These are phyloP conservation scores for Plasmodium coatneyi DNA, from an alignment of 169 alveolate species.

Conservation along the genomic window DNA sequence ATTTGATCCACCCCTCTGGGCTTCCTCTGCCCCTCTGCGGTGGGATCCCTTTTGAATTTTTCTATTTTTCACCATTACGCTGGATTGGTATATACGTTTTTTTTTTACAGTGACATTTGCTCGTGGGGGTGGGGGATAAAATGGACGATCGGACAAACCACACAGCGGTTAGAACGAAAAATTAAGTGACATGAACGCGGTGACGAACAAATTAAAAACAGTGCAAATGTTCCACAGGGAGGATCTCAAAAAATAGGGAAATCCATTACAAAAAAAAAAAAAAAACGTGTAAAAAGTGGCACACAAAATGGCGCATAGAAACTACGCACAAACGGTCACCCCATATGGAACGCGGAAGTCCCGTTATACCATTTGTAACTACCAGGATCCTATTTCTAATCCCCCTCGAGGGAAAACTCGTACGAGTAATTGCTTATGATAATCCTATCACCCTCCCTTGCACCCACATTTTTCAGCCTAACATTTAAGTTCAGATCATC, in stretches of 20 bases:
- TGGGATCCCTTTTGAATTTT: background rate
- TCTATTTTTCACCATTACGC: background rate
- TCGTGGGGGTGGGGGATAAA: background rate
- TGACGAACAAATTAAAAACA: background rate
- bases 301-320: background rate
- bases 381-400: background rate
- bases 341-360: background rate
- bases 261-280: background rate
- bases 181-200: background rate
- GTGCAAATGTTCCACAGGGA: background rate
- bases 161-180: background rate
- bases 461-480: slow-evolving; percentile 68
- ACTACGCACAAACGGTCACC: background rate
- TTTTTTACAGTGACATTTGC: background rate
- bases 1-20: background rate
- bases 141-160: background rate
- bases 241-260: background rate
- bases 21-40: background rate
- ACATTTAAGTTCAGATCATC: slow-evolving; percentile 51
- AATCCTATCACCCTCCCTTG: slow-evolving; percentile 68
- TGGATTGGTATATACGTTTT: background rate
- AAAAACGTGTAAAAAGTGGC: background rate
- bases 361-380: background rate
- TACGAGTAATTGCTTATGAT: slow-evolving; percentile 59
- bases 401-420: slow-evolving; percentile 18